Percentiles rank a stretch among this genome's conserved stretches.
These are phyloP conservation scores for Tritrichomonas foetus DNA, from an alignment of 208 protist species.

Conservation along the genomic window DNA sequence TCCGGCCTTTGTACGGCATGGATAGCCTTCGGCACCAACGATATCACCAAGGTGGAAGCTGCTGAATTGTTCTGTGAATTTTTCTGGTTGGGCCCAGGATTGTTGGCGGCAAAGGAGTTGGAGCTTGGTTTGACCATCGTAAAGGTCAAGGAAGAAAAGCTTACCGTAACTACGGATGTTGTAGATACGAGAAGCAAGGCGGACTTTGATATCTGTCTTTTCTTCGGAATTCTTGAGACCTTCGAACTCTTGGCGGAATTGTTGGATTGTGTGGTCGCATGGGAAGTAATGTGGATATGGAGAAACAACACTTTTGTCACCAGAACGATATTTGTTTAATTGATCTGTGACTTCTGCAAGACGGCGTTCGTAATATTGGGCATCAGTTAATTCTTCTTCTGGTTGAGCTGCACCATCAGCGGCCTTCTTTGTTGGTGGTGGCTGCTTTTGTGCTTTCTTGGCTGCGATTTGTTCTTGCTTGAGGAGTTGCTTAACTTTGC, in stretches of 20 bases:
- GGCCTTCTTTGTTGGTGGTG: background rate
- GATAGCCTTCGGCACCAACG: constrained; percentile 82
- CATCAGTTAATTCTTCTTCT: background rate
- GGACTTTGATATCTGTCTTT: background rate
- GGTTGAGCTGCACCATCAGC: background rate
- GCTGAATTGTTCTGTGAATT: background rate
- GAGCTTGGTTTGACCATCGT: background rate
- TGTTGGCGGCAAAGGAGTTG: constrained; percentile 6
- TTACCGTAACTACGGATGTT: constrained; percentile 71
- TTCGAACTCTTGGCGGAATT: constrained; percentile 71
- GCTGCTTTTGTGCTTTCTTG: background rate
- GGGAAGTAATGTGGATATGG: constrained; percentile 95
- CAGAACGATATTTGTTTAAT: background rate
- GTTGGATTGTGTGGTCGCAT: constrained; percentile 69
- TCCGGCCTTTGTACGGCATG: constrained; percentile 63
- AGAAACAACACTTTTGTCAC: background rate
- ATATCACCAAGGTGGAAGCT: constrained; percentile 79
- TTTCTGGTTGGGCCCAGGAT: background rate
- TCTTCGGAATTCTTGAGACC: constrained; percentile 61
- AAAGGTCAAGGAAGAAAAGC: constrained; percentile 77
- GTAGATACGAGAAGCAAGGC: constrained; percentile 64
- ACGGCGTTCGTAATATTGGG: background rate
- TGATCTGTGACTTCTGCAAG: background rate
- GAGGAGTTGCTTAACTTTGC: background rate
- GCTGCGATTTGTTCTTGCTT: background rate